These are phyloP conservation scores for Boletus vermiculosoides DNA, from an alignment of 768 basidiomycete genomes.

Conservation along the genomic window DNA sequence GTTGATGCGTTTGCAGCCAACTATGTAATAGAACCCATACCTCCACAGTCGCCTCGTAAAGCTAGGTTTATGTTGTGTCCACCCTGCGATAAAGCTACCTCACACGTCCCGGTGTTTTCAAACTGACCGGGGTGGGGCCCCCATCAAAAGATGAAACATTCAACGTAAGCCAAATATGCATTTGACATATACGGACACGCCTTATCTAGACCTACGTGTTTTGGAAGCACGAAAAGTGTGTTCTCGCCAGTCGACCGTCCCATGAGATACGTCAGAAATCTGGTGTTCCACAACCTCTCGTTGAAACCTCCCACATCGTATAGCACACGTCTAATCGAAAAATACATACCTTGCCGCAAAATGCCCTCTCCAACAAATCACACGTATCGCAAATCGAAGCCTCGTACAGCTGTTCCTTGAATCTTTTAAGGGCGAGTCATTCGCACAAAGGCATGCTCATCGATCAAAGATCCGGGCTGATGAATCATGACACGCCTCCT, in stretches of 20 bases:
- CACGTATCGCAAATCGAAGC: too few relatives aligned
- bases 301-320: too few relatives aligned
- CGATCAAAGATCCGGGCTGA: too few relatives aligned
- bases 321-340: too few relatives aligned
- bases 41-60: background rate
- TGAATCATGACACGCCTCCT: too few relatives aligned
- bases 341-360: too few relatives aligned
- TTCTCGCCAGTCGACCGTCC: background rate
- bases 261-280: background rate
- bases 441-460: too few relatives aligned
- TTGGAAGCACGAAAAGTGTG: too few relatives aligned
- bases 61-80: background rate
- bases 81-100: background rate
- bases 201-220: background rate
- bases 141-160: background rate
- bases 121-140: background rate
- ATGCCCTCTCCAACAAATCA: too few relatives aligned
- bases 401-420: too few relatives aligned
- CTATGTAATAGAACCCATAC: background rate
- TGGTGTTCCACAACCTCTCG: background rate
- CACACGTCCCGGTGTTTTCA: background rate
- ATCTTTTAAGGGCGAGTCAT: too few relatives aligned
- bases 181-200: background rate
- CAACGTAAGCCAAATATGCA: background rate
- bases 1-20: background rate